Base-by-base conservation (phyloP, 2,329 filamentous ascomycete genomes). In the Penicillium paneum region DNA sequence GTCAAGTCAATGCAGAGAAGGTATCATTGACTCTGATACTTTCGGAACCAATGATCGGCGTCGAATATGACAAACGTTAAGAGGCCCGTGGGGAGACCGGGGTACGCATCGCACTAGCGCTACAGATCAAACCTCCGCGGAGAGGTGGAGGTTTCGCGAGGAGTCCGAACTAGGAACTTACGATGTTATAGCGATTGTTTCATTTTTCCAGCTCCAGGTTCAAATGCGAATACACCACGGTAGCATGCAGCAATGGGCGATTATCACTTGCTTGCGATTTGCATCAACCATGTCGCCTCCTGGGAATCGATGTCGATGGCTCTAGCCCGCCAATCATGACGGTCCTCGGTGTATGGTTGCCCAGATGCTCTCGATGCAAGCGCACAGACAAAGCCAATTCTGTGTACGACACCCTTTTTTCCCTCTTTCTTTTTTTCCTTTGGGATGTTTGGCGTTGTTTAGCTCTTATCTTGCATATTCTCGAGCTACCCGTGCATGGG, bases 201-300 rank as follows among this genome's bases (percentile, higher is more conserved):
- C 41, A 38, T 26, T 34, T 47, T 13, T 17, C 19, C n/a, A 28
- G 12, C 17, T 29, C 10, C 34, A 48, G 34, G 3, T 17, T 29
- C 38, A 32, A 36, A 19, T 40, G 19, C 35, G 24, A 34, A 17
- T 21, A 28, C 52, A 51, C 36, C n/a, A 41, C 49, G 53, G 55
- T 56, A 49, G 56, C 54, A 58, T 63, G 59, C 59, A 59, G 51
- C 29, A 21, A 60, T 49, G 36, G 6, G 41, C 32, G 44, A 36
- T 51, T 52, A 38, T 50, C 43, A 57, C 55, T 60, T 55, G 59
- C 28, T 44, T 44, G 44, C 8, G 26, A 44, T 46, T 34, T 8
- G 8, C 44, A 42, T 38, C 24, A 15, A 47, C 29, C n/a, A 29
- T 34, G 21, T 38, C 44, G 38, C 29, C 19, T 50, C 46, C 13